Percentiles rank a stretch among this genome's conserved stretches.
phyloP scores from a whole-genome alignment of 2,329 filamentous ascomycete species.

The Alternaria arborescens region DNA sequence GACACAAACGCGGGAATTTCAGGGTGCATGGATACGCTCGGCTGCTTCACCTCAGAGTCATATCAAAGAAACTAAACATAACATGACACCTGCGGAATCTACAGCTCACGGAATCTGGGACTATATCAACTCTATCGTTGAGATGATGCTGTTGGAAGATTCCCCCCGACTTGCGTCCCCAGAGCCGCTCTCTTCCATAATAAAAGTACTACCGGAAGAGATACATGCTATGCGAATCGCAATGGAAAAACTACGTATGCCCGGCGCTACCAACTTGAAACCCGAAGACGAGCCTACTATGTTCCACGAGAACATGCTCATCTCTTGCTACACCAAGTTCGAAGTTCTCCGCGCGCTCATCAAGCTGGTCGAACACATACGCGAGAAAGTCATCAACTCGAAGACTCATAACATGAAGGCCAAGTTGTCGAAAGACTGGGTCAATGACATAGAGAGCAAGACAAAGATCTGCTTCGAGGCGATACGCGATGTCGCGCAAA shows the following conservation, averaged over 20 bases:
- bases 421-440: slow-evolving; percentile 25
- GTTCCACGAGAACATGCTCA: slow-evolving; percentile 37
- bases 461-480: slow-evolving; percentile 23
- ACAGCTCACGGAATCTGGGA: slow-evolving; percentile 2
- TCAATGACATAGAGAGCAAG: slow-evolving; percentile 19
- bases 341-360: slow-evolving; percentile 30
- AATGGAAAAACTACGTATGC: slow-evolving; percentile 22
- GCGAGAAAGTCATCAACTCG: slow-evolving; percentile 24
- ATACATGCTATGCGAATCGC: slow-evolving; percentile 19
- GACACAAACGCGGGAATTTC: neutral
- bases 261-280: slow-evolving; percentile 9
- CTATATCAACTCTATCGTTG: neutral
- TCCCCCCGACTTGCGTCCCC: neutral
- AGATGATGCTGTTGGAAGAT: neutral
- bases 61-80: neutral
- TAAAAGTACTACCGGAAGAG: slow-evolving; percentile 8
- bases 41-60: neutral
- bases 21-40: neutral
- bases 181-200: neutral
- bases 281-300: slow-evolving; percentile 26
- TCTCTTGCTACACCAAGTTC: slow-evolving; percentile 33
- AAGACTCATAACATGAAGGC: slow-evolving; percentile 30
- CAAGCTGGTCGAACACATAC: slow-evolving; percentile 24
- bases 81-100: slow-evolving; percentile 9
- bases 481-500: slow-evolving; percentile 23